Evolutionary conservation across 169 alveolate genomes (phyloP), one percentile per base, ranked within the genome.

Genomic region (Nephromyces sp.): DNA sequence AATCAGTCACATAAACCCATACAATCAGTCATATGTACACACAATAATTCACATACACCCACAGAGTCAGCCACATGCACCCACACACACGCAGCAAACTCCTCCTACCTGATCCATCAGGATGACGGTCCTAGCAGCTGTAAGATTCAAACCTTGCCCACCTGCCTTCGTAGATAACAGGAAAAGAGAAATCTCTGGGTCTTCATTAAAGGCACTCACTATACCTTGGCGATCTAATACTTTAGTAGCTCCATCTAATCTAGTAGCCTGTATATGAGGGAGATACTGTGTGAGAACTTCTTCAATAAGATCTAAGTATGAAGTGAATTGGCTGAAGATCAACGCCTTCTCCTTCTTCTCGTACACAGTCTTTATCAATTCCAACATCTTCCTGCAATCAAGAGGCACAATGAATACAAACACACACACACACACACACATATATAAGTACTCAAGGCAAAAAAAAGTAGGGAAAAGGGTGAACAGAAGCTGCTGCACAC

Each of bases 141-240:
- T 90, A 22, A 97, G 89, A 84, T 97, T 95, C 24, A 97, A 89
- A 6, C 99, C 99, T n/a, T 89, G 90, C 0, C 99, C 99, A 0
- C 99, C 99, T 0, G 99, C 99, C 73, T 97, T 90, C 1, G 99
- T 95, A 34, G 98, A 90, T 25, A 97, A 87, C 3, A 97, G 89
- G 79, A 97, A 90, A n/a, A 95, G 87, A 68, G 92, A 82, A 65
- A 90, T 86, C n/a, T 85, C 92, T 6, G 90, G 87, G 64, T 87
- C 86, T 66, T 72, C 83, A 66, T 83, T 84, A 89, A 93, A 74
- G 69, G 77, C 69, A 74, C 82, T 84, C 30, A 93, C 88, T 63
- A 87, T 82, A 6, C 75, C 80, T 31, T 89, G 95, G 68, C 99
- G 85, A 61, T 92, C 98, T 57, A 91, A 95, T 4, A 94, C 87